Conservation (phyloP, 352 stramenopile species). For the Phytophthora idaei region DNA sequence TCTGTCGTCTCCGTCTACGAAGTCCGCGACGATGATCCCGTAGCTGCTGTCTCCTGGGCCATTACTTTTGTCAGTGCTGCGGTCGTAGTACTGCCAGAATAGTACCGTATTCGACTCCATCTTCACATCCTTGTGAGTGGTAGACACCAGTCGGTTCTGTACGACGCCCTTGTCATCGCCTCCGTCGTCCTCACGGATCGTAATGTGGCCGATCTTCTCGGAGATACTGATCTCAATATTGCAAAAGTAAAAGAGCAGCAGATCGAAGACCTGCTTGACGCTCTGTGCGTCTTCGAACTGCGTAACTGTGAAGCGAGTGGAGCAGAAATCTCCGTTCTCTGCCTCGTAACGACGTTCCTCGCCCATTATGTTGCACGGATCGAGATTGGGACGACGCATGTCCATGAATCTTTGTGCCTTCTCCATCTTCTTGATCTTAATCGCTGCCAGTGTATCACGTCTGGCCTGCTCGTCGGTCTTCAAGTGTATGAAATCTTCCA, state of each 20-base stretch:
- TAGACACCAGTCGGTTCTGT: conserved; percentile 56
- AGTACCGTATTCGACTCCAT: conserved; percentile 54
- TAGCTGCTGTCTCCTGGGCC: conserved; percentile 19
- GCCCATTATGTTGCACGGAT: conserved; percentile 35
- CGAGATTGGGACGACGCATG: conserved; percentile 28
- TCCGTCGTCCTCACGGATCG: conserved; percentile 57
- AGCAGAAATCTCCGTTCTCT: conserved; percentile 54
- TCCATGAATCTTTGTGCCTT: conserved; percentile 42
- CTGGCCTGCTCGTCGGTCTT: conserved; percentile 25
- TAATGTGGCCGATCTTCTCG: conserved; percentile 60
- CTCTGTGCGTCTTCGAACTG: conserved; percentile 48
- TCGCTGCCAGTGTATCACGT: conserved; percentile 10
- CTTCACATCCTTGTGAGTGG: conserved; percentile 28
- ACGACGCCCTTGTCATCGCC: conserved; percentile 41
- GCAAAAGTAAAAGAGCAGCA: conserved; percentile 52
- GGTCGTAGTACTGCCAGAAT: conserved; percentile 44
- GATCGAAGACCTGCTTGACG: conserved; percentile 50
- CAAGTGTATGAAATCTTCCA: conserved; percentile 41
- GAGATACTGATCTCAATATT: conserved; percentile 73
- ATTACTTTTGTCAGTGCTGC: conserved; percentile 12
- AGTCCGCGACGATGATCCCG: conserved; percentile 39
- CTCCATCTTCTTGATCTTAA: conserved; percentile 36
- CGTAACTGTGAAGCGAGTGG: conserved; percentile 53
- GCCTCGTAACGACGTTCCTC: conserved; percentile 57
- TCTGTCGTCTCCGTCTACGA: conserved; percentile 42